phyloP scores from a whole-genome alignment of 2,329 filamentous ascomycete genomes.

The Venturia aucupariae region DNA sequence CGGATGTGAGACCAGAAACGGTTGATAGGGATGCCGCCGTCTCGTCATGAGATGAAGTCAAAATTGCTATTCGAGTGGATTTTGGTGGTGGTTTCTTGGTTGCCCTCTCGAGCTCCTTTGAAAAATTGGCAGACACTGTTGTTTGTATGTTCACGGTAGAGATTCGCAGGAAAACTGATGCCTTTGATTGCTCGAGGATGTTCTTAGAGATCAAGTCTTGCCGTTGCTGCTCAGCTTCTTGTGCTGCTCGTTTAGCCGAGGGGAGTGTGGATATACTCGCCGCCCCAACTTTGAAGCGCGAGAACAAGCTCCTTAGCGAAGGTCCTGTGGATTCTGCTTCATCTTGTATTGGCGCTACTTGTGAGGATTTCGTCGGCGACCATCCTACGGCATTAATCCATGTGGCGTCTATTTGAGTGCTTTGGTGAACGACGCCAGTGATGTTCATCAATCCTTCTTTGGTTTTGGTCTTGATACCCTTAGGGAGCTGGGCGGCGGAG shows the following conservation, averaged over 20 bases:
- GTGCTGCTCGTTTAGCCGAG: slow-evolving; percentile 44
- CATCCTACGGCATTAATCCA: slow-evolving; percentile 86
- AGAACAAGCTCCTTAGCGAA: slow-evolving; percentile 30
- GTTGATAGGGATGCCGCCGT: slow-evolving; percentile 53
- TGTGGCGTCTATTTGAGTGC: slow-evolving; percentile 81
- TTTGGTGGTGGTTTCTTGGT: slow-evolving; percentile 96
- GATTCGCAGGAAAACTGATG: slow-evolving; percentile 80
- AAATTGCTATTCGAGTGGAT: slow-evolving; percentile 70
- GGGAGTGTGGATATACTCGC: slow-evolving; percentile 19
- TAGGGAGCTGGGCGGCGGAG: slow-evolving; percentile 61
- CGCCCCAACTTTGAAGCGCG: slow-evolving; percentile 19
- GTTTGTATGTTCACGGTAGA: slow-evolving; percentile 78
- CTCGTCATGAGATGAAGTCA: slow-evolving; percentile 88
- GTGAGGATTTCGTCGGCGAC: slow-evolving; percentile 40
- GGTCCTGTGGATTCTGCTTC: background rate
- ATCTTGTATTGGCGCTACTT: background rate
- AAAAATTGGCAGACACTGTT: slow-evolving; percentile 61
- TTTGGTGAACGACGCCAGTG: slow-evolving; percentile 68
- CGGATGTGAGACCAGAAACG: slow-evolving; percentile 38
- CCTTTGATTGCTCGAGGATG: slow-evolving; percentile 58
- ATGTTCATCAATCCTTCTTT: slow-evolving; percentile 86
- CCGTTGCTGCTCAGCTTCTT: slow-evolving; percentile 49
- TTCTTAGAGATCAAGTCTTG: slow-evolving; percentile 61
- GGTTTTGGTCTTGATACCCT: slow-evolving; percentile 71
- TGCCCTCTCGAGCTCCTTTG: slow-evolving; percentile 81